Evolutionary conservation across 257 asterid genomes (phyloP), one percentile per base, ranked within the genome.

Genomic region (Lavandula angustifolia): DNA sequence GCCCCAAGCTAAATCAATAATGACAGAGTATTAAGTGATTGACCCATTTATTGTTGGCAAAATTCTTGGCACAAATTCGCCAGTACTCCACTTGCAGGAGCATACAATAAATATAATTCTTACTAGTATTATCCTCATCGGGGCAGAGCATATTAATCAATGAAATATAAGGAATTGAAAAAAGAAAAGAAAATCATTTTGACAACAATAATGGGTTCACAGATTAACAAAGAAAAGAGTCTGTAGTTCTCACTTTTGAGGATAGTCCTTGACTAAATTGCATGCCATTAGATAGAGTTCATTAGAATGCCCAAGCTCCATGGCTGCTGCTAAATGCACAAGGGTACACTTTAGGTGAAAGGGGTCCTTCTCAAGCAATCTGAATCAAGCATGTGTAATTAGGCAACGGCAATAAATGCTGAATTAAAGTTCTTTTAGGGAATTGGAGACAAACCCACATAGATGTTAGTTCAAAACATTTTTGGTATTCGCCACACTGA

Each of bases 301-400:
- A 69, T 94, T 89, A 54, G 97, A 80, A 77, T 89, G 91, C 47
- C 96, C 99, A 74, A 94, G 97, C 83, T 87, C 97, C 99, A 94
- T 87, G 34, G 97, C 97, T 51, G 97, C 97, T 31, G 96, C 95
- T 77, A 94, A 81, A 84, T 94, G 99, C 62, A 94, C 96, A 75
- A 87, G 81, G 51, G 95, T 94, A 76, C 90, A 82, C 76, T 87
- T 94, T 62, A 87, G 76, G 85, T 94, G 99, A 81, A 94, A 94
- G 32, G 99, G 99, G 72, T 94, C 99, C 81, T 90, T 94, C 80
- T 94, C 99, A 2, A 94, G 97, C 85, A 94, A 84, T 77, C 99
- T 94, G 89, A 60, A 78, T 78, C 57, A 49, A 65, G 72, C 70
- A 76, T 22, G 62, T 49, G 63, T 58, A 72, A 66, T 54, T 58